Base-by-base conservation (phyloP, 192 early-diverging fungal genomes). In the Dissophora globulifera region DNA sequence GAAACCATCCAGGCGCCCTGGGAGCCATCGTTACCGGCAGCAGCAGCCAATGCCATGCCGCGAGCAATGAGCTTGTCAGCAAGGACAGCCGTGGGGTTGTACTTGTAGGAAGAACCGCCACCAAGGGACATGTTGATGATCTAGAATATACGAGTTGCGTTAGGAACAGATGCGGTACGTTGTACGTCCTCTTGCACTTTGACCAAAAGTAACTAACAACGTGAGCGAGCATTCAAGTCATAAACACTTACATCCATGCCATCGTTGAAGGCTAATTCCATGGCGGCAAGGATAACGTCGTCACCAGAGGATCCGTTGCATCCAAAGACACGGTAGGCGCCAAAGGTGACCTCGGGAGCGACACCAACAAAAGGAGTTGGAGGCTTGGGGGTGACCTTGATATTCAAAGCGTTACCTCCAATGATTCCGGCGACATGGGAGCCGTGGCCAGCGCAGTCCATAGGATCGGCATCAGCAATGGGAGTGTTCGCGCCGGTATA, bases 321-420 rank as follows among this genome's bases (percentile, higher is more conserved):
- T 29, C 93, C 92, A 72, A 93, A 92, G 42, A 96, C 83, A 74
- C 95, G 84, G 85, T 93, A 97, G 15, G 84, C 86, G 16, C 91
- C 91, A 35, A 96, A 79, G 13, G 84, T 92, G 49, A 88, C 80
- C 42, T 87, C 88, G 0, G 96, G 96, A 17, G 95, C 96, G 31
- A 95, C 92, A 66, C 96, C 96, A 22, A 69, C 78, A 53, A 91
- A 85, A 30, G 69, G 61, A 46, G 54, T 50, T 20, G 66, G 66
- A 16, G 66, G 66, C 35, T 50, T 58, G 40, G 49, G 38, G n/a
- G 35, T 22, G 31, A 20, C 43, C 71, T 85, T 81, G 46, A 66
- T 74, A 13, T 55, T 56, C 26, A 51, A 42, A 52, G 89, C 87
- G 20, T 88, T 72, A n/a, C 86, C 91, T 19, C 87, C 91, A 56